These are phyloP conservation scores for Zygnema circumcarinatum DNA, from an alignment of 139 green algal genomes.

Conservation along the genomic window DNA sequence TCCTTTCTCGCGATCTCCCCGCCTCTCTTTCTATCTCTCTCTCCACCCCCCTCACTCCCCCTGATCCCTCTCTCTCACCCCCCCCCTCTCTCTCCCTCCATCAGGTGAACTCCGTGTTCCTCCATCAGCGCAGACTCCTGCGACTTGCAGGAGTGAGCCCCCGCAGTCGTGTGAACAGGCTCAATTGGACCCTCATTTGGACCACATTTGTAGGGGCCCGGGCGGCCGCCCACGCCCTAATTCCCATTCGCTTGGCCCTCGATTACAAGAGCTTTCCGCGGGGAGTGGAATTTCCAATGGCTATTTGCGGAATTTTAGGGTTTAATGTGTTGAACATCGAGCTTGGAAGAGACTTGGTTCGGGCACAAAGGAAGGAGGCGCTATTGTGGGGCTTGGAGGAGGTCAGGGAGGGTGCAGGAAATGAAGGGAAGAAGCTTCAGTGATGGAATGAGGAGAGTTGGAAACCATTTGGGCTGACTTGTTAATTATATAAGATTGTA, in stretches of 20 bases:
- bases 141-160: neutral
- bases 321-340: slow-evolving; percentile 1
- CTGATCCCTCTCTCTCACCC: neutral
- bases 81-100: neutral
- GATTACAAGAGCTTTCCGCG: slow-evolving; percentile 2
- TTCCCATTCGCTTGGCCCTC: neutral
- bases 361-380: neutral
- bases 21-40: neutral
- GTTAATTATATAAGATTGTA: no score
- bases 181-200: slow-evolving; percentile 38
- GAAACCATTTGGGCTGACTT: no score
- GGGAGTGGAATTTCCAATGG: neutral
- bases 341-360: neutral
- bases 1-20: no score
- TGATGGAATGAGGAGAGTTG: no score
- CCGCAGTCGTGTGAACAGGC: neutral
- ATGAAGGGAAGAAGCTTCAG: slow-evolving; percentile 19
- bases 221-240: neutral
- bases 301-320: neutral
- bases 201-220: slow-evolving; percentile 12
- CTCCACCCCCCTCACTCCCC: neutral
- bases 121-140: slow-evolving; percentile 17
- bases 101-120: slow-evolving; percentile 15
- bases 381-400: neutral
- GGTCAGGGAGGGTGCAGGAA: neutral